Evolutionary conservation across 2,329 filamentous ascomycete genomes (phyloP).

Genomic region (Trichoderma citrinoviride): DNA sequence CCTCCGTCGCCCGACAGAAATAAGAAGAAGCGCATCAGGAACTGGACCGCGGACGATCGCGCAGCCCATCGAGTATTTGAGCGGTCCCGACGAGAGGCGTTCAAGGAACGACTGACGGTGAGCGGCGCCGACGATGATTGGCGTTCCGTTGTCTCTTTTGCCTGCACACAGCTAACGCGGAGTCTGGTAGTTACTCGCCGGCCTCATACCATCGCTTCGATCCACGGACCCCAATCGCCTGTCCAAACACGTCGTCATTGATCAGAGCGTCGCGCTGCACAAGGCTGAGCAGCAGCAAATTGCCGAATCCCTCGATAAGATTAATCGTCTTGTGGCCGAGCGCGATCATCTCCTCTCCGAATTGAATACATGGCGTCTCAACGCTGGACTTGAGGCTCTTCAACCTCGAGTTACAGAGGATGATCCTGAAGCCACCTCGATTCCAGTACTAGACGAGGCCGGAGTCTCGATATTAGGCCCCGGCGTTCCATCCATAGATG

Average conservation of each 20-base stretch:
- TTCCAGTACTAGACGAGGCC: background rate
- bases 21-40: conserved; percentile 37
- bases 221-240: conserved; percentile 37
- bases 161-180: background rate
- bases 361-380: conserved; percentile 29
- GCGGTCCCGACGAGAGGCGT: conserved; percentile 41
- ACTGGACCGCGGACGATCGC: conserved; percentile 42
- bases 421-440: background rate
- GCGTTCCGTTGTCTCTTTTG: background rate
- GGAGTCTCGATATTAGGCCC: background rate
- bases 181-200: conserved; percentile 35
- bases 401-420: background rate
- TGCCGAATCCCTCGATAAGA: conserved; percentile 23
- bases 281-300: conserved; percentile 27
- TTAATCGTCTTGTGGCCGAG: conserved; percentile 28
- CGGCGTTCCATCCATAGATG: background rate
- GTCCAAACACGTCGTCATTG: conserved; percentile 41
- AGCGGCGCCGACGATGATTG: conserved; percentile 19
- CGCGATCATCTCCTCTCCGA: conserved; percentile 32
- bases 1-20: background rate
- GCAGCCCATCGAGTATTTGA: conserved; percentile 42
- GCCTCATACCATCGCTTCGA: conserved; percentile 35
- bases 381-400: conserved; percentile 17
- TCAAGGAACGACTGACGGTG: conserved; percentile 39
- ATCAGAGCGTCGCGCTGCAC: conserved; percentile 37